Conservation (phyloP, 208 protist species). For the Leishmania guyanensis region DNA sequence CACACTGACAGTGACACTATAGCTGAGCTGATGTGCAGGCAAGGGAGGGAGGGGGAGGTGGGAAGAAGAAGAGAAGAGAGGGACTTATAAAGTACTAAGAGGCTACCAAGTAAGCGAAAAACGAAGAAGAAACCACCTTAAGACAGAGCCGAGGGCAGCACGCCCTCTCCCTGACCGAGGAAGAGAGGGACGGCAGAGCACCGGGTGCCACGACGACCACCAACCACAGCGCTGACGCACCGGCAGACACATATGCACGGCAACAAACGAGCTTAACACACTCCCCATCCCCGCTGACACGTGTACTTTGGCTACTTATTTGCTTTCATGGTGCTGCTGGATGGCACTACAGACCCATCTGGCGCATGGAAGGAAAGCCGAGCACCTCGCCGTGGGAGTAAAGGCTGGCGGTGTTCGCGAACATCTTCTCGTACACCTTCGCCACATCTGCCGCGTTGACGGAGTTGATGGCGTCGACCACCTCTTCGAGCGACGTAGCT, state of each 20-base stretch:
- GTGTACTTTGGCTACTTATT: background rate
- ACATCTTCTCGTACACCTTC: slow-evolving; percentile 69
- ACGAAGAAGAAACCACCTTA: background rate
- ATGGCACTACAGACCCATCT: slow-evolving; percentile 53
- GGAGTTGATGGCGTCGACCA: slow-evolving; percentile 63
- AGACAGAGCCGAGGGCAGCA: background rate
- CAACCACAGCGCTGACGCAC: background rate
- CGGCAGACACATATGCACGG: background rate
- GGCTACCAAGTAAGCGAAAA: too few relatives aligned
- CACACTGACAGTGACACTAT: too few relatives aligned
- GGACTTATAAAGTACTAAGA: too few relatives aligned
- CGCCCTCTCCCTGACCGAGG: background rate
- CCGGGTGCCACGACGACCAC: background rate
- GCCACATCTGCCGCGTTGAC: slow-evolving; percentile 68
- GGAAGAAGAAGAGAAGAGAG: too few relatives aligned
- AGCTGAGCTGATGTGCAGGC: too few relatives aligned
- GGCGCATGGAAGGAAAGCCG: slow-evolving; percentile 79
- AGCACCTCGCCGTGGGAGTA: slow-evolving; percentile 85
- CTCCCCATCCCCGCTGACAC: background rate
- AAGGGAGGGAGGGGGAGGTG: background rate
- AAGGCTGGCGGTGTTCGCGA: slow-evolving; percentile 64
- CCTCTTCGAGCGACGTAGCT: slow-evolving; percentile 48
- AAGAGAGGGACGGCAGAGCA: background rate
- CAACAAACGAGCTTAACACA: background rate
- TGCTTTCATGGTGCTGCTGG: background rate